phyloP scores from a whole-genome alignment of 2,329 filamentous ascomycete species.

The Botrytis deweyae region DNA sequence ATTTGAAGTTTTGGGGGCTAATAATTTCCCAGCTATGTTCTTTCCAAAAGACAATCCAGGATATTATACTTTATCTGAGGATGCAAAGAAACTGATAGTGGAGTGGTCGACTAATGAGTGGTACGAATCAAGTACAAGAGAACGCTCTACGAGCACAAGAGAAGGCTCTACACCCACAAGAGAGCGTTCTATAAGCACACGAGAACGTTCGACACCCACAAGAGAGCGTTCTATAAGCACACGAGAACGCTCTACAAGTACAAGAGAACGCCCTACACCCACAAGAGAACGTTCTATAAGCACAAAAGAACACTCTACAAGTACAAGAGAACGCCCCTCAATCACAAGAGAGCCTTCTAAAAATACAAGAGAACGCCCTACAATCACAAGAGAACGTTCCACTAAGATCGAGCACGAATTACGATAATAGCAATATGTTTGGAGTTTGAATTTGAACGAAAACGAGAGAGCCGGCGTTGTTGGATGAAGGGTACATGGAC shows the following conservation, averaged over 20 bases:
- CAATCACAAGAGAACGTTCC: not conserved
- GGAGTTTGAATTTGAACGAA: not conserved
- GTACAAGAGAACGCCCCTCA: not conserved
- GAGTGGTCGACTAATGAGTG: conserved; percentile 65
- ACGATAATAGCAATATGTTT: conserved; percentile 2
- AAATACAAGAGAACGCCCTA: not conserved
- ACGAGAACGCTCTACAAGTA: not conserved
- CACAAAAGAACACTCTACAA: not conserved
- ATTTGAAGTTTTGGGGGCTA: conserved; percentile 20
- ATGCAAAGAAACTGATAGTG: conserved; percentile 63
- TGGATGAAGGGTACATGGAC: not conserved
- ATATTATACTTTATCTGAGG: conserved; percentile 64
- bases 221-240: not conserved
- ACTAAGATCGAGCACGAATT: conserved; percentile 9
- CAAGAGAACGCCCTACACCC: not conserved
- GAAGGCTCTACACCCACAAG: not conserved
- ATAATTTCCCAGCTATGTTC: conserved; percentile 61
- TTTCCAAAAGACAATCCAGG: conserved; percentile 69
- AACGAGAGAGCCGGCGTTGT: not conserved
- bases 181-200: not conserved
- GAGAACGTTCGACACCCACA: not conserved
- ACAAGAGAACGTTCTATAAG: not conserved
- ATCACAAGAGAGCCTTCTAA: not conserved
- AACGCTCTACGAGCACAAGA: not conserved
- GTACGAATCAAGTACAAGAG: conserved; percentile 56